A percentile compares a stretch with the other conserved stretches of the same genome.
phyloP scores from a whole-genome alignment of 2,329 filamentous ascomycete species.

The Camillea tinctor region DNA sequence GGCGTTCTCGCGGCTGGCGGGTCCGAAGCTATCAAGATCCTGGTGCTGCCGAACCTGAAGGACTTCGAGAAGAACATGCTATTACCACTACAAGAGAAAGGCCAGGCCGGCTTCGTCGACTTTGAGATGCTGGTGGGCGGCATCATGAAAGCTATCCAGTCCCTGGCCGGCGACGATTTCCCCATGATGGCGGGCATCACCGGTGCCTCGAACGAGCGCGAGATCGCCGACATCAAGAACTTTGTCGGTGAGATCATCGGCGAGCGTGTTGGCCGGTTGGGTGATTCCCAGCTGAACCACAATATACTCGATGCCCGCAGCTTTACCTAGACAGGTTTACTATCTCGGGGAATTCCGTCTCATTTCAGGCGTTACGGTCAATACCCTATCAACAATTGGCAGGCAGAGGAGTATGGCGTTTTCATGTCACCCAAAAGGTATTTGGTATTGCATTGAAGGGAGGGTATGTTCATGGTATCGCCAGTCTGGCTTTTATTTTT shows the following conservation, averaged over 20 bases:
- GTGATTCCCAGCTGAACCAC: constrained; percentile 47
- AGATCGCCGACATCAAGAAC: constrained; percentile 48
- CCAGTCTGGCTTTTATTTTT: background rate
- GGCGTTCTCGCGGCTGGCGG: constrained; percentile 78
- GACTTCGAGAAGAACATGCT: constrained; percentile 54
- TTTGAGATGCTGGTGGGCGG: constrained; percentile 56
- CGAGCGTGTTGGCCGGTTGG: constrained; percentile 44
- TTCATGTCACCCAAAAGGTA: constrained; percentile 14
- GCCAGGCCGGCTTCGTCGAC: constrained; percentile 45
- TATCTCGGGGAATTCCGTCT: background rate
- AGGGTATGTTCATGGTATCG: background rate
- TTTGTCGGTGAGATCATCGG: constrained; percentile 57
- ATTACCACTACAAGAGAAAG: constrained; percentile 51
- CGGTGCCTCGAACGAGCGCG: constrained; percentile 37
- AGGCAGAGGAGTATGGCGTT: constrained; percentile 23
- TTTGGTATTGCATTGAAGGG: constrained; percentile 8
- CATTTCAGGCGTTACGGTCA: constrained; percentile 19
- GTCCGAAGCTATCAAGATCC: constrained; percentile 54
- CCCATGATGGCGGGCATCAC: constrained; percentile 41
- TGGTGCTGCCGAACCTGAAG: constrained; percentile 56
- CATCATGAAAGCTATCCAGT: constrained; percentile 53
- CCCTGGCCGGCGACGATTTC: constrained; percentile 38
- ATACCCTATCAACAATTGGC: constrained; percentile 24
- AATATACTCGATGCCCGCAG: constrained; percentile 55
- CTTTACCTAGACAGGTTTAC: constrained; percentile 39